Percentiles rank a stretch among this genome's conserved stretches.
Conservation (phyloP, 1,139 yeast species). For the Scheffersomyces segobiensis region DNA sequence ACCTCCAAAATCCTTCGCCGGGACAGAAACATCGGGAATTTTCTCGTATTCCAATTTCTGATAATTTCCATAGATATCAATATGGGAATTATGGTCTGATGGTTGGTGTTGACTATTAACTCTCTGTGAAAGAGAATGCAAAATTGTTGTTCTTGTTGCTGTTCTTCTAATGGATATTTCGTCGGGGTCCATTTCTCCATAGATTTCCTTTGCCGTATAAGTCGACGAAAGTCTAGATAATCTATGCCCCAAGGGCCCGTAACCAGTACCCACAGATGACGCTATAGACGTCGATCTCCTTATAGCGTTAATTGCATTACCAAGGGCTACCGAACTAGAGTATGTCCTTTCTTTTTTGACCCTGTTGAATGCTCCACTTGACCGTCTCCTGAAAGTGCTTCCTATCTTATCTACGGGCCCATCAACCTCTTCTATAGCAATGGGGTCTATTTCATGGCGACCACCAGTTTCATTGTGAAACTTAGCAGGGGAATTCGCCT, state of each 20-base stretch:
- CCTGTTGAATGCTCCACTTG: background rate
- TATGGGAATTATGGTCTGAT: conserved; percentile 2
- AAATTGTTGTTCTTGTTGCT: conserved; percentile 38
- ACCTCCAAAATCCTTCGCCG: conserved; percentile 46
- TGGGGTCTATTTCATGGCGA: background rate
- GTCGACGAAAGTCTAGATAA: background rate
- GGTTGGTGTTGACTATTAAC: conserved; percentile 9
- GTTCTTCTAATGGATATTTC: conserved; percentile 37
- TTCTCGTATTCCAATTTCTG: conserved; percentile 17
- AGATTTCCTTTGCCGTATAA: conserved; percentile 17
- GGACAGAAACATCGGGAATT: conserved; percentile 38
- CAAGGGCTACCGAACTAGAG: background rate
- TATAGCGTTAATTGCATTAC: background rate
- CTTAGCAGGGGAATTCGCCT: background rate
- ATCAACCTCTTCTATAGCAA: background rate
- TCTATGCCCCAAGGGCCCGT: background rate
- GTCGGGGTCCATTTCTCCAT: conserved; percentile 21
- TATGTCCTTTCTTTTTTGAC: background rate
- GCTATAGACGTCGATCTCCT: background rate
- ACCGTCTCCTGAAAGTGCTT: background rate
- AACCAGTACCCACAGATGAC: background rate
- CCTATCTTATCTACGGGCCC: background rate
- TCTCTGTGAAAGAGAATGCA: conserved; percentile 35
- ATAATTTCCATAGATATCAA: background rate
- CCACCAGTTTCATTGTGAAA: background rate